Conservation (phyloP, 805 yeast species). For the Diddensiella santjacobensis region DNA sequence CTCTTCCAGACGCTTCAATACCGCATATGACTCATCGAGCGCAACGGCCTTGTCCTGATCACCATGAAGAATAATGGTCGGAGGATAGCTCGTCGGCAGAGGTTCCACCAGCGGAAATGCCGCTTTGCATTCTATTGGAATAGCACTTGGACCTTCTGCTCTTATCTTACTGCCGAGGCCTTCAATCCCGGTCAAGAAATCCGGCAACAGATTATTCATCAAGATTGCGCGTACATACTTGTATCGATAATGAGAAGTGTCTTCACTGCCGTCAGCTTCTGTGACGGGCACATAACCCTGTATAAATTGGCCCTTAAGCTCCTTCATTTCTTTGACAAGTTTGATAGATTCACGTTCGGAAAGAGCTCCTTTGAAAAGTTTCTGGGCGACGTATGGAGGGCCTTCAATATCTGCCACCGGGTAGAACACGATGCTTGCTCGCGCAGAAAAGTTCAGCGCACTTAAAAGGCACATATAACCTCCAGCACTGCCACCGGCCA, state of each 20-base stretch:
- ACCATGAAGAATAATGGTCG: conserved; percentile 3
- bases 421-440: not conserved
- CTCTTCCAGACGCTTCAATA: not conserved
- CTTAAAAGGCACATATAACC: conserved; percentile 1
- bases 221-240: conserved; percentile 8
- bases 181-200: not conserved
- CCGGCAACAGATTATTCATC: conserved; percentile 7
- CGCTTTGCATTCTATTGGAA: not conserved
- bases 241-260: conserved; percentile 1
- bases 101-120: not conserved
- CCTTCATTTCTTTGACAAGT: not conserved
- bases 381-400: not conserved
- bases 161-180: not conserved
- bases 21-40: conserved; percentile 4
- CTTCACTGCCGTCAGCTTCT: conserved; percentile 5
- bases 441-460: not conserved
- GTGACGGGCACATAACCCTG: conserved; percentile 4
- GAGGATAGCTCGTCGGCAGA: conserved; percentile 3
- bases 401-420: not conserved
- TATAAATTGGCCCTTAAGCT: not conserved
- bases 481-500: conserved; percentile 8
- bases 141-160: not conserved
- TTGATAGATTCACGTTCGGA: not conserved
- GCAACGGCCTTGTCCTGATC: conserved; percentile 5
- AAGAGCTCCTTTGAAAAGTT: not conserved